A percentile compares a stretch with the other conserved stretches of the same genome.
phyloP scores from a whole-genome alignment of 495 filamentous ascomycete species.

The Penicillium waksmanii region DNA sequence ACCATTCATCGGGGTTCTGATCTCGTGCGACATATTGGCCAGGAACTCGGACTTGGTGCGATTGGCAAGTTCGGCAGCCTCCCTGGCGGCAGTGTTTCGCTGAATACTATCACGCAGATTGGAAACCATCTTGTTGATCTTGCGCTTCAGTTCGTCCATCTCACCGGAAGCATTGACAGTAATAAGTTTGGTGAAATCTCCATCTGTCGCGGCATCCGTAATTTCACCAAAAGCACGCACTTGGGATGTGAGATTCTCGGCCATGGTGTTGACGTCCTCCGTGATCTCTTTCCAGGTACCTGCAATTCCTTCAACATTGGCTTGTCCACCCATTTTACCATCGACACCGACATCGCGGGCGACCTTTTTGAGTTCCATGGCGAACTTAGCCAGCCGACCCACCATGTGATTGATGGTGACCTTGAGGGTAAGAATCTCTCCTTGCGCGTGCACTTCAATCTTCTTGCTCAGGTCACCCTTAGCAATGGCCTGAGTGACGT shows the following conservation, averaged over 20 bases:
- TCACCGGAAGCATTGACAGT: constrained; percentile 98
- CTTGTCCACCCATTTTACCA: constrained; percentile 98
- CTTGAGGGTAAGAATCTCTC: constrained; percentile 91
- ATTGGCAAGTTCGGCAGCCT: constrained; percentile 95
- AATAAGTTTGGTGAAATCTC: constrained; percentile 95
- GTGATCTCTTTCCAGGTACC: constrained; percentile 99
- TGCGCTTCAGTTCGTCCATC: constrained; percentile 98
- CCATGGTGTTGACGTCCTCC: constrained; percentile 98
- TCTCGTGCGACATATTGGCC: constrained; percentile 99
- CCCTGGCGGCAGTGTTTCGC: constrained; percentile 93
- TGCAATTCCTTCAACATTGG: constrained; percentile 89
- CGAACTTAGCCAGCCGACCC: constrained; percentile 91
- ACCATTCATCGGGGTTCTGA: constrained; percentile 89
- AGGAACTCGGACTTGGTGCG: constrained; percentile 99
- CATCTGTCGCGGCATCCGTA: constrained; percentile 93
- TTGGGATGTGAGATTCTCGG: constrained; percentile 95
- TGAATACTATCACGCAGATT: constrained; percentile 96
- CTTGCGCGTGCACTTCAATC: constrained; percentile 93
- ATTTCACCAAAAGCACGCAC: constrained; percentile 98
- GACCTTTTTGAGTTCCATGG: constrained; percentile 94
- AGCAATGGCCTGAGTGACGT: constrained; percentile 96
- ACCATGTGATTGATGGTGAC: constrained; percentile 99
- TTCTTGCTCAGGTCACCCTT: constrained; percentile 93
- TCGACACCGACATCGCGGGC: constrained; percentile 97
- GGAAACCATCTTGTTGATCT: constrained; percentile 99